phyloP scores from a whole-genome alignment of 768 basidiomycete species.

The Nidula microcarpa region DNA sequence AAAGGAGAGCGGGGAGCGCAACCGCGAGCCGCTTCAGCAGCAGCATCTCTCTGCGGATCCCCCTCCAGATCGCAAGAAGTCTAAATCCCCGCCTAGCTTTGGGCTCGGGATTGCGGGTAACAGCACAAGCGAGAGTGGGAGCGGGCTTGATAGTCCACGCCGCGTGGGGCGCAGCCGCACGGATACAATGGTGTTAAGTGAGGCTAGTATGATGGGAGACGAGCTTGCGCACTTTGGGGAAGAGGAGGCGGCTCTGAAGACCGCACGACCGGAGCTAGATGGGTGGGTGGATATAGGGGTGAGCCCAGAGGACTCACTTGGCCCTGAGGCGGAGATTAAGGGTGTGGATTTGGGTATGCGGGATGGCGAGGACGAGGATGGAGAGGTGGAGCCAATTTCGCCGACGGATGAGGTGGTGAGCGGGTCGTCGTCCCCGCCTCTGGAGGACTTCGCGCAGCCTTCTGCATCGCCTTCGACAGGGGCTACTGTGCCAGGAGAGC shows the following conservation, averaged over 20 bases:
- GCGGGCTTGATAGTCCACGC: conserved; percentile 32
- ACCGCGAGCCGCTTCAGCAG: background rate
- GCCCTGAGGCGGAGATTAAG: too few species aligned
- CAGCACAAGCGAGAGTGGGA: conserved; percentile 7
- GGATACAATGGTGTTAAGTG: conserved; percentile 72
- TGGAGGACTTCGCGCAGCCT: too few species aligned
- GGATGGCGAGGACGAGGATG: too few species aligned
- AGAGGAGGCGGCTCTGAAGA: conserved; percentile 1
- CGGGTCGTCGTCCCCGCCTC: too few species aligned
- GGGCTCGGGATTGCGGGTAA: conserved; percentile 3
- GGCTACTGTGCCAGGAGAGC: too few species aligned
- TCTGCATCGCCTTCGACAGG: too few species aligned
- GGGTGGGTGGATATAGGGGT: too few species aligned
- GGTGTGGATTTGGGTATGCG: too few species aligned
- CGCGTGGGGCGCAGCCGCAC: conserved; percentile 55
- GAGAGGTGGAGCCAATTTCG: too few species aligned
- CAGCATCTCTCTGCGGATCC: too few species aligned
- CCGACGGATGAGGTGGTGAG: too few species aligned
- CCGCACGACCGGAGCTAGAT: conserved; percentile 8
- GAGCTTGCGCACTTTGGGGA: conserved; percentile 21
- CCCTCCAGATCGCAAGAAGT: conserved; percentile 4
- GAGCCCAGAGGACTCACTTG: too few species aligned
- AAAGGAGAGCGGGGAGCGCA: conserved; percentile 3
- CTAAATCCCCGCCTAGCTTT: conserved; percentile 17
- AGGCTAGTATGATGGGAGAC: conserved; percentile 29